Evolutionary conservation across 352 stramenopile genomes (phyloP).

Genomic region (Phytophthora sansomeana): DNA sequence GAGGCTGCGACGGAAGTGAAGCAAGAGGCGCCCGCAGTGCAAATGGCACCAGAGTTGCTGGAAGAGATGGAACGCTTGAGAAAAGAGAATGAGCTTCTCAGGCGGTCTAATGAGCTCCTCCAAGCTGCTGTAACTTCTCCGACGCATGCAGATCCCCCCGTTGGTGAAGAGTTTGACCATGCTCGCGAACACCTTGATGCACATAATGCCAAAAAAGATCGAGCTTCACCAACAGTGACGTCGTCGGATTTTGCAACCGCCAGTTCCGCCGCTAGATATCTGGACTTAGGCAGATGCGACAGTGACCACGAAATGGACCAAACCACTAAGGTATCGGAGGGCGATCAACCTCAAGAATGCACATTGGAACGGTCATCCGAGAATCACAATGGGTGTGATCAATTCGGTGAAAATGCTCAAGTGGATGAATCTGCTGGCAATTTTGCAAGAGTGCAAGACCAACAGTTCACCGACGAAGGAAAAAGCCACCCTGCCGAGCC

Average conservation of each 20-base stretch:
- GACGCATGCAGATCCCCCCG: constrained; percentile 4
- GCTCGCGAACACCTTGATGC: neutral
- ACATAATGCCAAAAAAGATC: neutral
- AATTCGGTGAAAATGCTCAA: neutral
- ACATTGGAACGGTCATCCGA: neutral
- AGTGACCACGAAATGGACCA: constrained; percentile 28
- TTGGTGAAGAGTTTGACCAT: neutral
- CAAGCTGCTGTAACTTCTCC: constrained; percentile 47
- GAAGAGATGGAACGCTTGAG: constrained; percentile 72
- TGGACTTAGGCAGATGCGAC: constrained; percentile 34
- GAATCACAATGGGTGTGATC: neutral
- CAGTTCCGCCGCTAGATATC: constrained; percentile 20
- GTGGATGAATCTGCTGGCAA: neutral
- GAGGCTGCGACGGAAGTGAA: constrained; percentile 1
- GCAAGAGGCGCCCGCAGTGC: neutral
- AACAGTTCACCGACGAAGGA: constrained; percentile 1
- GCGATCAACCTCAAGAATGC: neutral
- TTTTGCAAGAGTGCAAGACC: constrained; percentile 2
- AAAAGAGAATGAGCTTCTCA: constrained; percentile 70
- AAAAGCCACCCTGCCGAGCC: neutral
- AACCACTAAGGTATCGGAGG: neutral
- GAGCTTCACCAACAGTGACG: neutral
- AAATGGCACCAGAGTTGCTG: constrained; percentile 46
- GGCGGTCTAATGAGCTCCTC: constrained; percentile 68
- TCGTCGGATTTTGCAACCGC: neutral